Base-by-base conservation (phyloP, 2,329 filamentous ascomycete genomes). In the Calcarisporium arbuscula region DNA sequence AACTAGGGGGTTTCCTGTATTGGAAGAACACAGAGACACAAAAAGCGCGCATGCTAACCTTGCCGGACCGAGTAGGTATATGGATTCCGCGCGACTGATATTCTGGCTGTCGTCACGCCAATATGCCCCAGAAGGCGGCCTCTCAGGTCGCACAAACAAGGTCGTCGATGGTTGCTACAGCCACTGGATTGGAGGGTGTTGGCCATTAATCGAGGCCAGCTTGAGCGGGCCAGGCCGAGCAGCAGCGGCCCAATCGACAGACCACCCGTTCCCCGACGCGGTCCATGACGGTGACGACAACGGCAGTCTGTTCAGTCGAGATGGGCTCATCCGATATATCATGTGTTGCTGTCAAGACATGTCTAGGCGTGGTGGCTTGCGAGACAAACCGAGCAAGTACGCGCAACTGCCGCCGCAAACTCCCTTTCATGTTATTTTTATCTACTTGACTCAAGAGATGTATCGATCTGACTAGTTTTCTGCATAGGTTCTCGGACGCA, bases 81-180 rank as follows among this genome's bases (percentile, higher is more conserved):
- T 98, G 40, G 72, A 96, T 59, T 62, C 95, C 35, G 74, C 80
- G 41, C 68, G 78, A 33, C 72, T 98, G 35, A 72, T 92, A 30
- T 79, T 82, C 40, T 98, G 92, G 88, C 75, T 98, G 25, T 90
- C 87, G 7, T 80, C 85, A 28, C 81, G 88, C 40, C 92, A 98
- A 60, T 85, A 90, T 57, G 79, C 80, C 19, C 92, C 90, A 4
- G 92, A 96, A 58, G 89, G 89, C 44, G 92, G 92, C 22, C 89
- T 95, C 54, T 84, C 86, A 26, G 92, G 92, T 41, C 82, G 92
- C 48, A 95, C 90, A 19, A 96, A 96, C 70, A 98, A 98, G 65
- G 73, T 98, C 20, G 92, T 96, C 20, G 92, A 98, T 59, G 92
- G 90, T 29, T 98, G 92, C 64, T 98, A 98, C 65, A 94, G 86